A percentile compares a stretch with the other conserved stretches of the same genome.
Conservation (phyloP, 805 yeast genomes). For the Cephaloascus albidus region DNA sequence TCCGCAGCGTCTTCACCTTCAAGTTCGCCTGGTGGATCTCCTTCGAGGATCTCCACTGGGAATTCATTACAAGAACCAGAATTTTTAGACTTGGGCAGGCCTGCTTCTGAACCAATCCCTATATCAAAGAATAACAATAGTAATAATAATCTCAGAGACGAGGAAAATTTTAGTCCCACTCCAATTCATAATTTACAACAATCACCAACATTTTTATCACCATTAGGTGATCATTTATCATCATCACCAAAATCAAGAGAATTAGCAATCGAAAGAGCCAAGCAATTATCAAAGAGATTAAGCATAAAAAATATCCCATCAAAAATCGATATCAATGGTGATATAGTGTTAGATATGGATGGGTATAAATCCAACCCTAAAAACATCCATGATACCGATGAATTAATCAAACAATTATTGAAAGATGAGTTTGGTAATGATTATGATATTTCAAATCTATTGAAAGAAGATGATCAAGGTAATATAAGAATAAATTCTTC, state of each 20-base stretch:
- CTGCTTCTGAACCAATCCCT: neutral
- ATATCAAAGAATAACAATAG: slow-evolving; percentile 1
- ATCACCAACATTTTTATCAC: neutral
- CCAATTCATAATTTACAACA: neutral
- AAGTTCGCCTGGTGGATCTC: slow-evolving; percentile 1
- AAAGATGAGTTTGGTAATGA: slow-evolving; percentile 64
- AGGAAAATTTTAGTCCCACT: neutral
- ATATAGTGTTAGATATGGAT: slow-evolving; percentile 83
- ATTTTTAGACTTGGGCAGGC: slow-evolving; percentile 28
- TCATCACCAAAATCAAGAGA: slow-evolving; percentile 19
- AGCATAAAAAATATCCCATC: slow-evolving; percentile 76
- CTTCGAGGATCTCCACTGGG: slow-evolving; percentile 1
- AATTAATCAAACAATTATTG: slow-evolving; percentile 60
- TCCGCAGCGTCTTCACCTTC: slow-evolving; percentile 60
- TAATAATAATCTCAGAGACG: neutral
- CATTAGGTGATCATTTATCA: too few relatives aligned
- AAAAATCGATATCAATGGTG: slow-evolving; percentile 82
- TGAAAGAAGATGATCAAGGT: slow-evolving; percentile 57
- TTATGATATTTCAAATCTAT: slow-evolving; percentile 32
- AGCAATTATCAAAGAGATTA: slow-evolving; percentile 54
- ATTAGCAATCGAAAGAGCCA: slow-evolving; percentile 48
- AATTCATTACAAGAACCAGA: slow-evolving; percentile 17
- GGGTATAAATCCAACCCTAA: slow-evolving; percentile 87
- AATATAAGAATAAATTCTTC: slow-evolving; percentile 42
- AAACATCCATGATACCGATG: slow-evolving; percentile 70